Conservation (phyloP, 2,329 filamentous ascomycete species). For the Raffaelea albimanens region DNA sequence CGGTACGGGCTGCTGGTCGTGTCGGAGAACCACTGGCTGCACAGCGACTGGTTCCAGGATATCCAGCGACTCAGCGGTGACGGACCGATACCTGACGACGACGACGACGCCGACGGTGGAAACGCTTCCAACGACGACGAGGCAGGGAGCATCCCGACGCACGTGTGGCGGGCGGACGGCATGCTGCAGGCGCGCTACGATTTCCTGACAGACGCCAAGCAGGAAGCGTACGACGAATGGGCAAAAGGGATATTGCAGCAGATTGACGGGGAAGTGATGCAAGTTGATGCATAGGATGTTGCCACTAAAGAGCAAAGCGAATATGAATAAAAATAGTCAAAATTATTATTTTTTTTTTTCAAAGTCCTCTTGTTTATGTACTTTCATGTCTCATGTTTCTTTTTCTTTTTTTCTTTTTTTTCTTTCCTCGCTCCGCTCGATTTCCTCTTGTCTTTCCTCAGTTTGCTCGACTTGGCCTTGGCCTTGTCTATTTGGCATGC, state of each 20-base stretch:
- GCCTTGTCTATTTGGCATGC: background rate
- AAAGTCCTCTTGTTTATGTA: too few relatives aligned
- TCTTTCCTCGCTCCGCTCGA: background rate
- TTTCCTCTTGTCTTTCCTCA: background rate
- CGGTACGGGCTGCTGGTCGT: constrained; percentile 53
- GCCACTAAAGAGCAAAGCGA: too few relatives aligned
- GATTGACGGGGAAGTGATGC: constrained; percentile 9
- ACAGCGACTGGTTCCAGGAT: constrained; percentile 53
- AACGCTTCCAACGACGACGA: constrained; percentile 13
- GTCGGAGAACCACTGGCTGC: constrained; percentile 46
- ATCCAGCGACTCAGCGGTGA: constrained; percentile 40
- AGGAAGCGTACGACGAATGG: constrained; percentile 55
- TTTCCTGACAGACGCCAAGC: constrained; percentile 55
- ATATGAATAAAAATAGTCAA: background rate
- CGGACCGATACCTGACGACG: constrained; percentile 15
- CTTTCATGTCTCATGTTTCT: background rate
- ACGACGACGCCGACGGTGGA: constrained; percentile 26
- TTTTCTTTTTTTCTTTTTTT: background rate
- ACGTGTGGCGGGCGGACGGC: constrained; percentile 45
- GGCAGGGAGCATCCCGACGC: constrained; percentile 20
- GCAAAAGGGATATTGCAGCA: constrained; percentile 47
- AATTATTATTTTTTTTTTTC: background rate
- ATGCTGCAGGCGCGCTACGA: constrained; percentile 72
- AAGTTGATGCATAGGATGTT: constrained; percentile 8
- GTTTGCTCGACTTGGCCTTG: background rate